phyloP scores from a whole-genome alignment of 2,329 filamentous ascomycete species.

The Alternaria burnsii region DNA sequence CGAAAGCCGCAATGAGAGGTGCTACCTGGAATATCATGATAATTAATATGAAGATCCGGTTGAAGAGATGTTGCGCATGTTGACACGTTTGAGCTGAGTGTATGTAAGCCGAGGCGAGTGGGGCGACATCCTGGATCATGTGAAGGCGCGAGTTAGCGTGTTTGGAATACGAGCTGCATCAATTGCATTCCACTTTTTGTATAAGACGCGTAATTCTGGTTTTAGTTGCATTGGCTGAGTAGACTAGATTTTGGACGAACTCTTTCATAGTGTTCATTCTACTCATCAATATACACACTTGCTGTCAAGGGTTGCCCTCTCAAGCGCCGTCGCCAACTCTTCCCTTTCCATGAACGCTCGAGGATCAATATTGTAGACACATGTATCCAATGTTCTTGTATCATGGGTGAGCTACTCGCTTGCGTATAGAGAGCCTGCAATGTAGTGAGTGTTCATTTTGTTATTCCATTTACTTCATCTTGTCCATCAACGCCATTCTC shows the following conservation, averaged over 20 bases:
- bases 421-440: no score
- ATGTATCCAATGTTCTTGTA: not conserved
- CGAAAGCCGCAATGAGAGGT: conserved; percentile 10
- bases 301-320: not conserved
- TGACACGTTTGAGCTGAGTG: conserved; percentile 21
- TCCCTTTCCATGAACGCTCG: not conserved
- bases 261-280: not conserved
- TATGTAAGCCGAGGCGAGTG: conserved; percentile 16
- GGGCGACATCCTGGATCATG: conserved; percentile 18
- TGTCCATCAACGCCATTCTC: conserved; percentile 11
- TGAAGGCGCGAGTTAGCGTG: conserved; percentile 21
- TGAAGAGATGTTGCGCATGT: conserved; percentile 1
- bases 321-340: not conserved
- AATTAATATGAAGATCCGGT: not conserved
- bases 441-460: not conserved
- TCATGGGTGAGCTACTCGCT: not conserved
- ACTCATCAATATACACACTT: not conserved
- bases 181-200: not conserved
- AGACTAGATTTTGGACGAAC: rapidly evolving
- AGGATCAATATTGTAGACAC: not conserved
- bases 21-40: conserved; percentile 29
- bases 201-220: not conserved
- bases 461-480: not conserved
- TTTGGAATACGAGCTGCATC: conserved; percentile 4
- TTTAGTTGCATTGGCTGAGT: not conserved